Evolutionary conservation across 2,329 filamentous ascomycete genomes (phyloP), one percentile per base, ranked within the genome.

Genomic region (Orbilia oligospora): DNA sequence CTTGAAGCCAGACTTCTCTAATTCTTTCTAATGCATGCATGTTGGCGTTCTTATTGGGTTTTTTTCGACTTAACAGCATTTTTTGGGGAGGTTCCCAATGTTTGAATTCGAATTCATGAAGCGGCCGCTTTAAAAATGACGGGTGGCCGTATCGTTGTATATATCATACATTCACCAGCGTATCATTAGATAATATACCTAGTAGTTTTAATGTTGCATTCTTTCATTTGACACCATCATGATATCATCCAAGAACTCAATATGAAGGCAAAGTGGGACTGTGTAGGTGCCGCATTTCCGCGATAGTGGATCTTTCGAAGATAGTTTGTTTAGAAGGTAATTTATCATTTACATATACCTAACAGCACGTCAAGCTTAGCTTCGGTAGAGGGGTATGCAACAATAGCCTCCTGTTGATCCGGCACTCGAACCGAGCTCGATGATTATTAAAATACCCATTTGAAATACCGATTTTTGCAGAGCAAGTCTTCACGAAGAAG

Each of bases 361-460:
- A n/a, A 14, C 27, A 5, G 14, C 6, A 22, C 3, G 14, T 41
- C 33, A 36, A 36, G 14, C 38, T 20, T 9, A 36, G 14, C 38
- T 20, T 9, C 12, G 44, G 46, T 49, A 51, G 20, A 65, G 48
- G 9, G n/a, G 22, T 10, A 61, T 65, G 46, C 9, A 18, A 65
- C 44, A 44, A 65, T 65, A 49, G 61, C 38, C 41, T 65, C 56
- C 41, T 51, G 61, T 14, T 24, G 61, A 65, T 65, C 61, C 61
- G 41, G 61, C 61, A 49, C 22, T 33, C 49, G 8, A 12, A n/a
- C 33, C 56, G 56, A 41, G 33, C 27, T 44, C 56, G 36, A 44
- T 61, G 20, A 18, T 41, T 61, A 48, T 65, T 18, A 16, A 24
- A 27, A 48, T 16, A 16, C 9, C 38, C 38, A 41, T 16, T 41